Evolutionary conservation across 148 eudicot species (phyloP).

Genomic region (Rhododendron griersonianum): DNA sequence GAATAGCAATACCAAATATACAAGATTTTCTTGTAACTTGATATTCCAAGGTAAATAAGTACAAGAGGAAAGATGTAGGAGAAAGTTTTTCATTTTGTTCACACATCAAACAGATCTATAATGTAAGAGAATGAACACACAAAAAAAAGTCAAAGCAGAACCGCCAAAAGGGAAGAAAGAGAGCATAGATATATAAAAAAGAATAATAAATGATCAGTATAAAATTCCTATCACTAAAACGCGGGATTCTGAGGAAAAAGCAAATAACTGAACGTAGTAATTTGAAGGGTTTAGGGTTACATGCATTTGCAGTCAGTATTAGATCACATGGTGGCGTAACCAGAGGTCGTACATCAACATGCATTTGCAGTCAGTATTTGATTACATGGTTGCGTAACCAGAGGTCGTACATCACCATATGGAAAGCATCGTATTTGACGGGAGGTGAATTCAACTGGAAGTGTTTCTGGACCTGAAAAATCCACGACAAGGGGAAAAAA

Average conservation of each 20-base stretch:
- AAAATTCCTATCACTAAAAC: background rate
- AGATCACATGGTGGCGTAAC: conserved; percentile 8
- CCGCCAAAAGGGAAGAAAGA: background rate
- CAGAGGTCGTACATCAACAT: conserved; percentile 12
- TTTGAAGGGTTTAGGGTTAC: background rate
- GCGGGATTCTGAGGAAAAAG: background rate
- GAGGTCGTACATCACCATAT: conserved; percentile 14
- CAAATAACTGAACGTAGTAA: background rate
- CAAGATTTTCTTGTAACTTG: background rate
- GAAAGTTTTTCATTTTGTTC: background rate
- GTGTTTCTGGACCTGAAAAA: conserved; percentile 13
- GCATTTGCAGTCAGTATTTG: background rate
- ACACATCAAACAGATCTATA: background rate
- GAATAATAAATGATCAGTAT: background rate
- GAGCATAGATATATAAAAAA: background rate
- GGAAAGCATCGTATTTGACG: conserved; percentile 6
- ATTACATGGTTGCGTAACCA: conserved; percentile 10
- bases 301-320: background rate
- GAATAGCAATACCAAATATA: background rate
- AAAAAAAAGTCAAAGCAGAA: background rate
- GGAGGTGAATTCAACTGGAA: conserved; percentile 12
- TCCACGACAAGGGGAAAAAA: background rate
- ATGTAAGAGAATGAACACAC: background rate
- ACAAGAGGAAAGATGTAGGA: background rate
- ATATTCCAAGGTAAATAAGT: background rate